Conservation (phyloP, 1,284 basidiomycete genomes). For the Fereydounia khargensis region DNA sequence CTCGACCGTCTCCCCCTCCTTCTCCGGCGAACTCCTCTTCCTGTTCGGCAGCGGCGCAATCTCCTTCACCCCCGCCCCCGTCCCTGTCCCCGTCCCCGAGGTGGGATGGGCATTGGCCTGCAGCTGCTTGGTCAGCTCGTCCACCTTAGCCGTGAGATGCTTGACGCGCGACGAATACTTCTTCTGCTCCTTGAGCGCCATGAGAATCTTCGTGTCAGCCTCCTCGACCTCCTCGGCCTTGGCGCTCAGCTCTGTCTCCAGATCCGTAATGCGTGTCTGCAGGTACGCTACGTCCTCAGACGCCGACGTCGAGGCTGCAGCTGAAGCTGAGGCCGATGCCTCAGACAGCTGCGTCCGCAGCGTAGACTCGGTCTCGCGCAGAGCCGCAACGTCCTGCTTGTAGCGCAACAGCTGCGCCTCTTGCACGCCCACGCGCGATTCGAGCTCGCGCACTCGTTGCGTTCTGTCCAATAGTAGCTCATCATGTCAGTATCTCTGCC, state of each 20-base stretch:
- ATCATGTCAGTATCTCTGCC: not conserved
- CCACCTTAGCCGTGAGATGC: slow-evolving; percentile 11
- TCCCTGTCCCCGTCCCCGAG: too few species aligned
- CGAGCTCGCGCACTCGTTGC: not conserved
- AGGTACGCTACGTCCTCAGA: slow-evolving; percentile 11
- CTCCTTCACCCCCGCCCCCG: not conserved
- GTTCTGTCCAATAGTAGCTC: not conserved
- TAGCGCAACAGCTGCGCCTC: not conserved
- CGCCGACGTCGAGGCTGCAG: not conserved
- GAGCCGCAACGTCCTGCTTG: not conserved
- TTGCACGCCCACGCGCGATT: not conserved
- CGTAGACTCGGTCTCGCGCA: not conserved
- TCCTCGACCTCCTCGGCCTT: slow-evolving; percentile 49
- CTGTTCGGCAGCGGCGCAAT: too few species aligned
- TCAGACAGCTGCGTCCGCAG: not conserved
- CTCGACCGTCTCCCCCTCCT: not conserved
- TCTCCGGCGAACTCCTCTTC: too few species aligned
- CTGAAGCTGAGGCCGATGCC: not conserved
- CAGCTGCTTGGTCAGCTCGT: slow-evolving; percentile 11
- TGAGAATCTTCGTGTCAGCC: slow-evolving; percentile 42
- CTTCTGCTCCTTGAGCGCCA: slow-evolving; percentile 41
- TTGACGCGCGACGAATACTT: slow-evolving; percentile 20
- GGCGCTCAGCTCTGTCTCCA: slow-evolving; percentile 35
- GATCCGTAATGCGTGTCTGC: slow-evolving; percentile 11
- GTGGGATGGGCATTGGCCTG: too few species aligned